Base-by-base conservation (phyloP, 2,329 filamentous ascomycete genomes). In the Fusarium bactridioides region DNA sequence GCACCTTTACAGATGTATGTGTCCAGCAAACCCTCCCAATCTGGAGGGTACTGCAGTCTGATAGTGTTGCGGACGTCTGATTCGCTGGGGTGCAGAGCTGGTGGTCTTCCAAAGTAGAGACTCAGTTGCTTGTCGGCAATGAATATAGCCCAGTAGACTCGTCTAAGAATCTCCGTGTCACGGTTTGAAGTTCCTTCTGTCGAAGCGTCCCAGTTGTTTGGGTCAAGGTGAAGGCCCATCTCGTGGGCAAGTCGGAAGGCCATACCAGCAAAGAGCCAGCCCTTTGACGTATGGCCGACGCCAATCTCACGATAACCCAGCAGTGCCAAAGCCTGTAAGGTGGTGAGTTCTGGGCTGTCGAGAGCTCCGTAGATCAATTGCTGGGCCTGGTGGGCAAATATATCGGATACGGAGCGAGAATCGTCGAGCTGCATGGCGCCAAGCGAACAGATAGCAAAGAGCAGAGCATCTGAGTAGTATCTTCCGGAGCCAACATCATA, bases 251-350 rank as follows among this genome's bases (percentile, higher is more conserved):
- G 79, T 9, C 85, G 82, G 69, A 86, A 87, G 13, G 85, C 84
- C 84, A 87, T 86, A 51, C 85, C 85, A 33, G 84, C 86, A 58
- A 85, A 86, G 4, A 87, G 77, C 85, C 85, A 87, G 18, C 85
- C 85, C 59, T 85, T 87, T 23, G 84, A 86, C 5, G 81, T 78
- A n/a, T 82, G 81, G 1, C 85, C 84, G 27, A 82, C 81, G 7
- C 85, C 85, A 45, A 86, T 86, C 65, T 85, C 84, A 21, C 82
- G 80, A 61, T 87, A 84, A 15, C 84, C 83, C 4, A 87, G 64
- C 1, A 87, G 69, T 10, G 84, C 78, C 19, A 87, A 75, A 2
- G 84, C 82, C 64, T 86, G 83, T 13, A 86, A 74, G 15, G 83
- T 83, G 12, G 85, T 86, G 23, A 87, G 79, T 57, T 86, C 83